These are phyloP conservation scores for Tolypocladium endophyticum DNA, from an alignment of 2,329 filamentous ascomycete genomes.

Conservation along the genomic window DNA sequence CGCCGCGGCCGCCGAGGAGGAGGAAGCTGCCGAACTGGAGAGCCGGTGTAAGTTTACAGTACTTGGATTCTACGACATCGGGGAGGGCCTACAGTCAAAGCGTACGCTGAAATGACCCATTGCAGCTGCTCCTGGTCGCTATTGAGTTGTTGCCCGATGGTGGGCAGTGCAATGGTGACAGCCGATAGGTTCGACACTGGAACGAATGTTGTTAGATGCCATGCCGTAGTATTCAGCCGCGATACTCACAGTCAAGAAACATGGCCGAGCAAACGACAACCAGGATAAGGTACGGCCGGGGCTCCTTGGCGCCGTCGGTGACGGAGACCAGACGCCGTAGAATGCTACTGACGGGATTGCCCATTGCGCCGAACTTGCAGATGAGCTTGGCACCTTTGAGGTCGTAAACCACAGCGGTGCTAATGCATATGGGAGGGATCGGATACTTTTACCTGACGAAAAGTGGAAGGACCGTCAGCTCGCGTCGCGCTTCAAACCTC, in stretches of 20 bases:
- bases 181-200: neutral
- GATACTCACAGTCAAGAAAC: neutral
- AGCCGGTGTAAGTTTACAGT: neutral
- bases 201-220: neutral
- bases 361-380: neutral
- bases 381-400: neutral
- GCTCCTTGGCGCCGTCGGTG: neutral
- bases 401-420: neutral
- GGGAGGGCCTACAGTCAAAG: neutral
- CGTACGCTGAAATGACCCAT: neutral
- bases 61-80: neutral
- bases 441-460: neutral
- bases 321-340: neutral
- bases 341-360: neutral
- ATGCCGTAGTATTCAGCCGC: neutral
- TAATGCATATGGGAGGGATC: neutral
- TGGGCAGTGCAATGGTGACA: neutral
- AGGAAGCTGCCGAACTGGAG: conserved; percentile 1
- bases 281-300: neutral
- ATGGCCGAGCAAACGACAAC: neutral
- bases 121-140: neutral
- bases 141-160: neutral
- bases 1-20: neutral
- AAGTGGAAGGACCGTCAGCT: neutral
- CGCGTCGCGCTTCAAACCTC: neutral